Conservation (phyloP, 345 rosid genomes). For the Limnanthes douglasii region DNA sequence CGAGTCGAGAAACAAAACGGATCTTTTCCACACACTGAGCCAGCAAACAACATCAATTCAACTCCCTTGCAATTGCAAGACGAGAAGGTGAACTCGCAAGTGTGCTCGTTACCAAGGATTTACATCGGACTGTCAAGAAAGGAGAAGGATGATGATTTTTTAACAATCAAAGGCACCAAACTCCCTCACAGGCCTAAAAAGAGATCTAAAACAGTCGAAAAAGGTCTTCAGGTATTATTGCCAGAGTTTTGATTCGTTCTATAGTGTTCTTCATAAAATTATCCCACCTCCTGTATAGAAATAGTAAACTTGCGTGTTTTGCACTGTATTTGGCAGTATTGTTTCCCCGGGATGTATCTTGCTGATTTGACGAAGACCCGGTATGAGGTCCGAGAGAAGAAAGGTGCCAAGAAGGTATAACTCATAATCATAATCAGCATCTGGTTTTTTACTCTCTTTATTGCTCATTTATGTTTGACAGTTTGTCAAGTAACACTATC, state of each 20-base stretch:
- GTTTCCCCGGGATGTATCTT: slow-evolving; percentile 71
- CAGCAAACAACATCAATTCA: slow-evolving; percentile 8
- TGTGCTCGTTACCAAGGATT: slow-evolving; percentile 44
- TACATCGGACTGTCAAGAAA: slow-evolving; percentile 35
- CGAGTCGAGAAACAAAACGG: slow-evolving; percentile 32
- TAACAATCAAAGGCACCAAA: slow-evolving; percentile 58
- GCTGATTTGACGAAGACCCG: slow-evolving; percentile 51
- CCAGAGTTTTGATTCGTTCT: too few relatives aligned
- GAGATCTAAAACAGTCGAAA: slow-evolving; percentile 51
- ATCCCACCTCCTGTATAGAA: too few relatives aligned
- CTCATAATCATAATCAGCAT: too few relatives aligned
- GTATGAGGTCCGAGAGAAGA: slow-evolving; percentile 71
- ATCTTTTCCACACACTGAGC: slow-evolving; percentile 15
- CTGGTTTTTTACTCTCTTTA: too few relatives aligned
- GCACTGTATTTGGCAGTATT: slow-evolving; percentile 26
- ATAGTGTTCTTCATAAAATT: too few relatives aligned
- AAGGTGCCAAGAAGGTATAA: slow-evolving; percentile 60
- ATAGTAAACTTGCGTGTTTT: too few relatives aligned
- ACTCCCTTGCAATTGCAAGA: slow-evolving; percentile 11
- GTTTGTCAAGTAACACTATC: too few relatives aligned
- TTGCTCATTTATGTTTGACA: too few relatives aligned
- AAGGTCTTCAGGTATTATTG: slow-evolving; percentile 37
- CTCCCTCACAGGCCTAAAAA: slow-evolving; percentile 61
- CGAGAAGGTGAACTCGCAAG: slow-evolving; percentile 17
- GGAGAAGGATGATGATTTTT: slow-evolving; percentile 63